Conservation (phyloP, 1,139 yeast species). For the Geotrichum phurueaensis region DNA sequence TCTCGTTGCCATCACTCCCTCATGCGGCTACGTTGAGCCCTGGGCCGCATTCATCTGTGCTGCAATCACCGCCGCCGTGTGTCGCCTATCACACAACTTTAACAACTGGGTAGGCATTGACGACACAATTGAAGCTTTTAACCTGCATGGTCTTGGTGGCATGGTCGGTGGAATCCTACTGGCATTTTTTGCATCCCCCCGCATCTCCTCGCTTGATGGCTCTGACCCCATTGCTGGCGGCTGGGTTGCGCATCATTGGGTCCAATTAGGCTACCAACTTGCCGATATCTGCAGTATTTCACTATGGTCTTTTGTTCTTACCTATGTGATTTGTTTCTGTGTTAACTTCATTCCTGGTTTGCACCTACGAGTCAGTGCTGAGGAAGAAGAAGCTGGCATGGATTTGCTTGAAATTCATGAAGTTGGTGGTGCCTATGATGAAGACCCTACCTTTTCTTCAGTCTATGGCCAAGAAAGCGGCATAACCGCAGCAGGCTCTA, state of each 20-base stretch:
- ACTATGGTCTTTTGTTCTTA: conserved; percentile 73
- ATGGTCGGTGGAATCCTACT: conserved; percentile 83
- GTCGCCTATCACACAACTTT: conserved; percentile 85
- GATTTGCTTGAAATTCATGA: conserved; percentile 43
- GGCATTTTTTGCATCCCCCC: conserved; percentile 78
- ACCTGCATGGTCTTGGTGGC: conserved; percentile 98
- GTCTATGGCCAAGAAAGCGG: not conserved
- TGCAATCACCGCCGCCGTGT: conserved; percentile 67
- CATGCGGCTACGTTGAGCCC: conserved; percentile 85
- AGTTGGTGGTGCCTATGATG: conserved; percentile 8
- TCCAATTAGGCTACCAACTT: conserved; percentile 82
- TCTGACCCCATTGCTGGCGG: conserved; percentile 81
- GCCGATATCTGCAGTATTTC: conserved; percentile 70
- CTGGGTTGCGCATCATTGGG: conserved; percentile 85
- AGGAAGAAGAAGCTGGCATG: conserved; percentile 81
- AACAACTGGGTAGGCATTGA: conserved; percentile 78
- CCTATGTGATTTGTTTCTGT: conserved; percentile 67
- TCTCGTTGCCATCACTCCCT: conserved; percentile 92
- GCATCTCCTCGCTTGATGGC: conserved; percentile 81
- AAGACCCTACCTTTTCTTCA: conserved; percentile 1
- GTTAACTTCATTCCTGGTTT: conserved; percentile 78
- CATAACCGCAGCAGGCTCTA: not conserved
- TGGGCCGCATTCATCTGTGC: conserved; percentile 91
- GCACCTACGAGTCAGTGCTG: conserved; percentile 69
- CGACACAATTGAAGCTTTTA: conserved; percentile 90